A percentile compares a stretch with the other conserved stretches of the same genome.
Evolutionary conservation across 2,329 filamentous ascomycete species (phyloP).

Genomic region (Fusarium sacchari): DNA sequence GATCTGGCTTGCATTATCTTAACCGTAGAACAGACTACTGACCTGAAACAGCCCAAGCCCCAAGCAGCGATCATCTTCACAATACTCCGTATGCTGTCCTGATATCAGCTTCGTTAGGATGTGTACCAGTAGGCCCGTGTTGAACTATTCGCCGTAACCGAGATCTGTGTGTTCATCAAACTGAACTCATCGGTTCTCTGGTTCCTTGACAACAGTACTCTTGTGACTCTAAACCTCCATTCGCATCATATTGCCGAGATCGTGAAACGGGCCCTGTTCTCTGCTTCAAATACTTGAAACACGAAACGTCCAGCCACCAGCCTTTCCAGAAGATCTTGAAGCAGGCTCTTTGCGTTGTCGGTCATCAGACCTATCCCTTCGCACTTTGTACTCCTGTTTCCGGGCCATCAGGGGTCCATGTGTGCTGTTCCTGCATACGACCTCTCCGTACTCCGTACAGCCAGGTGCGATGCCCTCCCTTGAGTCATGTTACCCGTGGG

Average conservation of each 20-base stretch:
- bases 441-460: constrained; percentile 8
- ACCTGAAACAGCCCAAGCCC: constrained; percentile 35
- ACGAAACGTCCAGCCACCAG: constrained; percentile 23
- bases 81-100: constrained; percentile 12
- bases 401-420: constrained; percentile 34
- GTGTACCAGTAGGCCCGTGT: constrained; percentile 9
- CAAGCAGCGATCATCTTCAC: constrained; percentile 27
- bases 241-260: constrained; percentile 37
- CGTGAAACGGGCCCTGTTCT: constrained; percentile 28
- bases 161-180: constrained; percentile 8
- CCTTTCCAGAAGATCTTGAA: constrained; percentile 43
- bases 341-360: constrained; percentile 20
- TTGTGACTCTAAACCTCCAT: background rate
- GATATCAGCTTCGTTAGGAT: constrained; percentile 12
- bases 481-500: constrained; percentile 36
- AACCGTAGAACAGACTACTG: constrained; percentile 25
- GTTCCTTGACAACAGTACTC: background rate
- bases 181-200: background rate
- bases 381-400: constrained; percentile 26
- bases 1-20: constrained; percentile 30
- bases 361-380: constrained; percentile 20
- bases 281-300: constrained; percentile 42
- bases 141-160: constrained; percentile 14
- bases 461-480: constrained; percentile 17
- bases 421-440: constrained; percentile 35